phyloP scores from a whole-genome alignment of 345 rosid species.

The Geranium rotundifolium region DNA sequence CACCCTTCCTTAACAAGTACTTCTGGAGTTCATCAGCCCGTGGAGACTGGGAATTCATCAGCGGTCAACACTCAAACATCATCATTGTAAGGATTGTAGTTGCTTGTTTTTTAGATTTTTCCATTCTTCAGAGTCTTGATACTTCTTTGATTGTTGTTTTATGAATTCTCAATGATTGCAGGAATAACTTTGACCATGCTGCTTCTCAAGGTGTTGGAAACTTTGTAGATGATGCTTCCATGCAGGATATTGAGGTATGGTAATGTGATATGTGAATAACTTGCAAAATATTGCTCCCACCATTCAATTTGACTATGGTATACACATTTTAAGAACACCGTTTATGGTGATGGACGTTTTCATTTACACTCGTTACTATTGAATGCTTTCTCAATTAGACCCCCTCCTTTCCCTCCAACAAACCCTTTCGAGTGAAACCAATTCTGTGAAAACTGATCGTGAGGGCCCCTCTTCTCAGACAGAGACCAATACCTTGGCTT shows the following conservation, averaged over 20 bases:
- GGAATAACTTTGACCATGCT: constrained; percentile 29
- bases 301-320: background rate
- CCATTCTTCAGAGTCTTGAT: background rate
- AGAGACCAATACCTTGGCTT: too few relatives aligned
- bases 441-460: too few relatives aligned
- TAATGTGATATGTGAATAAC: background rate
- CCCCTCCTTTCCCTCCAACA: background rate
- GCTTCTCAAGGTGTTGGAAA: constrained; percentile 30
- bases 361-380: background rate
- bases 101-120: background rate
- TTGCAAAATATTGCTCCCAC: background rate
- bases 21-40: constrained; percentile 20
- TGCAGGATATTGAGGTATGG: constrained; percentile 52
- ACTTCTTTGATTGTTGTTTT: background rate
- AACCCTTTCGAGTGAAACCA: background rate
- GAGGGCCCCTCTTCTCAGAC: too few relatives aligned
- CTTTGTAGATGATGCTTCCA: constrained; percentile 36
- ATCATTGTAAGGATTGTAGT: background rate
- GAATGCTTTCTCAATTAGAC: background rate
- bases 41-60: constrained; percentile 15
- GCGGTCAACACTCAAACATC: constrained; percentile 16
- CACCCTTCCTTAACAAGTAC: constrained; percentile 19
- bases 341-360: background rate
- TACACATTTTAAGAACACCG: too few relatives aligned
- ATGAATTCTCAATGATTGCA: constrained; percentile 11